Conservation (phyloP, 208 protist species). For the Trypanosoma caninum region DNA sequence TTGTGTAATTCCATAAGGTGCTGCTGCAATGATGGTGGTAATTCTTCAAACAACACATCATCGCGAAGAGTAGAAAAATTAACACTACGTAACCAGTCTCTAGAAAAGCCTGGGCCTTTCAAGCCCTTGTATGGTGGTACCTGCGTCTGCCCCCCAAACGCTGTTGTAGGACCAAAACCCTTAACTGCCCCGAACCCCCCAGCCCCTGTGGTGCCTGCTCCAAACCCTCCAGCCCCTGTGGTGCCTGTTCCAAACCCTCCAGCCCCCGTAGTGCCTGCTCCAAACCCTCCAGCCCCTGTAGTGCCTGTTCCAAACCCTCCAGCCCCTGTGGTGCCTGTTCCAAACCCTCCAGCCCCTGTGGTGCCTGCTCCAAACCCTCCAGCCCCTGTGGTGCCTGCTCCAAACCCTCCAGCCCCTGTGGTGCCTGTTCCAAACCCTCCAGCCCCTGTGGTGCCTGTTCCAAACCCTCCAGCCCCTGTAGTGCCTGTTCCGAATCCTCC, state of each 20-base stretch:
- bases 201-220: constrained; percentile 11
- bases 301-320: constrained; percentile 8
- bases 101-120: constrained; percentile 63
- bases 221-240: constrained; percentile 23
- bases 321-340: constrained; percentile 15
- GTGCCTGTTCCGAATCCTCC: neutral
- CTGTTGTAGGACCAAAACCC: constrained; percentile 33
- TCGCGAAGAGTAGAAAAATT: constrained; percentile 74
- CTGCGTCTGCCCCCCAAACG: constrained; percentile 25
- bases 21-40: constrained; percentile 64
- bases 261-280: neutral
- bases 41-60: constrained; percentile 58
- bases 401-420: constrained; percentile 32
- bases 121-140: constrained; percentile 63
- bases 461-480: constrained; percentile 18
- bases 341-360: constrained; percentile 31
- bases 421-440: constrained; percentile 33
- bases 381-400: constrained; percentile 16
- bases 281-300: constrained; percentile 16
- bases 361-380: constrained; percentile 32
- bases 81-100: constrained; percentile 50
- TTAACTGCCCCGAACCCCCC: constrained; percentile 15
- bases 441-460: constrained; percentile 9
- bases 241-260: constrained; percentile 6
- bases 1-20: constrained; percentile 71